Base-by-base conservation (phyloP, 2,329 filamentous ascomycete species). In the Trichoderma guizhouense region DNA sequence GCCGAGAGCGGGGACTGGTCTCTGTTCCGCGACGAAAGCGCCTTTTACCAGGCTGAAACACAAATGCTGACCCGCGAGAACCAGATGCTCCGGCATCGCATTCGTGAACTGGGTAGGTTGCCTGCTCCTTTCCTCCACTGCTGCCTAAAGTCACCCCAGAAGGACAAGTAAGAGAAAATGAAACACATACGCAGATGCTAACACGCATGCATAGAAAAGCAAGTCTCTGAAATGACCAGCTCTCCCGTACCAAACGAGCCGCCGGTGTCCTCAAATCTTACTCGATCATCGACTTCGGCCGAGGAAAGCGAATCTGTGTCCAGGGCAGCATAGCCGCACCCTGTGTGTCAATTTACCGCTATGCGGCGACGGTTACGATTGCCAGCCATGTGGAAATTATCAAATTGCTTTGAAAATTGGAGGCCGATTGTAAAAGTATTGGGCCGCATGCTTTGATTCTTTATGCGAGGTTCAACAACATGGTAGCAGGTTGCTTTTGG, bases 41-140 rank as follows among this genome's bases (percentile, higher is more conserved):
- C 91, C 1, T 94, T 94, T 79, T 95, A 95, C 77, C 92, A 94
- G 79, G 92, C 92, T 5, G 93, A 95, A 82, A 93, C 92, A 1
- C 91, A 93, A 81, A 94, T 89, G 82, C 81, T 95, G 76, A 87
- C 90, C 26, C 86, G 93, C 30, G 93, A 95, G 83, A 95, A 95
- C 76, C 92, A 95, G 81, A 94, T 95, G 92, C 83, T 95, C 66
- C 90, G 91, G 73, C 87, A 91, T 79, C 86, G 93, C 63, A 92
- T 94, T 72, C 86, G 91, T 43, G 92, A 94, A 77, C 82, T 94
- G 15, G 92, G 91, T 92, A 82, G 75, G 85, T n/a, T n/a, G 18
- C 7, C n/a, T n/a, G 5, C 5, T 60, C 5, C 26, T 64, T 6
- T 21, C 7, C 12, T 15, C 3, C 18, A 12, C 12, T 63, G 24